Evolutionary conservation across 495 filamentous ascomycete genomes (phyloP), one percentile per base, ranked within the genome.

Genomic region (Pseudomonodictys pantanalensis): DNA sequence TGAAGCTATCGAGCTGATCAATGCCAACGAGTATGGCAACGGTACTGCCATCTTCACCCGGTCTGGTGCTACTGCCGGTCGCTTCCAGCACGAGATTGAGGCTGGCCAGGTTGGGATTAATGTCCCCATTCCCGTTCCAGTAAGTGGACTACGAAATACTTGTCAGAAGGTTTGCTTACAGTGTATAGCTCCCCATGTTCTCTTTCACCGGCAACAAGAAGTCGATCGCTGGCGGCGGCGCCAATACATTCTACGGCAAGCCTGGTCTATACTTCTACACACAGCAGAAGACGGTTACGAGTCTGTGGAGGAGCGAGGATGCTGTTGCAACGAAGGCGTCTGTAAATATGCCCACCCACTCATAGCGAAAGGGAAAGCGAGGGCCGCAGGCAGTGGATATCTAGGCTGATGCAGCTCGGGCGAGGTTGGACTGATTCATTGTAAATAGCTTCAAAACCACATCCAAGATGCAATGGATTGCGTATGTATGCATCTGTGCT

Each of bases 191-290:
- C 18, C 65, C 92, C 67, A 95, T 97, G 89, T 98, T 97, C 76
- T 88, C 83, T 50, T 98, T 98, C 77, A 98, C 93, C 18, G 93
- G 93, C 51, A 98, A 97, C 76, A 98, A 98, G 86, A 91, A 87
- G 79, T 92, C 87, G 70, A 81, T 98, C 45, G 93, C 93, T 0
- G 93, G 93, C 35, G 91, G 92, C 22, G 92, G 93, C 54, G 91
- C 89, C 35, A 96, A 86, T 75, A 92, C 90, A 9, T 98, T 98
- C 70, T 98, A 98, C 68, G 93, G 93, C 50, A 88, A 90, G 73
- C 87, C 90, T 15, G 93, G 92, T 3, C 65, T 98, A 66, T 84
- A 87, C 56, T 98, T 98, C 72, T 98, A 95, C 70, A 98, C 93
- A 12, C 93, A 97, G 79, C 80, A 86, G 67, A 97, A 98, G 86